Percentiles rank a stretch among this genome's conserved stretches.
Conservation (phyloP, 495 filamentous ascomycete genomes). For the Aspergillus mulundensis region DNA sequence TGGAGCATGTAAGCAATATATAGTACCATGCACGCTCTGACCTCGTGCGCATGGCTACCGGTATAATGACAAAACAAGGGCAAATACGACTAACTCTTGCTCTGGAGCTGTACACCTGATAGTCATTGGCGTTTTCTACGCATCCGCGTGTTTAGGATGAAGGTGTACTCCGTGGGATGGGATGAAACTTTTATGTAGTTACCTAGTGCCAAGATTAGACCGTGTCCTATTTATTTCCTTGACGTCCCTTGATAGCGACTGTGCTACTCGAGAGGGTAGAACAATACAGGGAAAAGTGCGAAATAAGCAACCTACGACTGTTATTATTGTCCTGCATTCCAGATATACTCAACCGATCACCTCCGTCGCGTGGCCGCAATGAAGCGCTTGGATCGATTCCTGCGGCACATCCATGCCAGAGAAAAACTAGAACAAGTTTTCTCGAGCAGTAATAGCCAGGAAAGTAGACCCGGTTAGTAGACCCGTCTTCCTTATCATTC, state of each 20-base stretch:
- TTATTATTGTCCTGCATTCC: neutral
- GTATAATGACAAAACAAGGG: neutral
- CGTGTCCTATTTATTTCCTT: neutral
- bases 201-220: neutral
- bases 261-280: neutral
- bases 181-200: neutral
- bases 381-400: constrained; percentile 15
- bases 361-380: constrained; percentile 12
- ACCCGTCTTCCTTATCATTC: neutral
- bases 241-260: neutral
- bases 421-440: constrained; percentile 6
- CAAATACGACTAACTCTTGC: neutral
- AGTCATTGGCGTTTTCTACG: too few species aligned
- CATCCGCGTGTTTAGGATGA: too few species aligned
- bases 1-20: neutral
- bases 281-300: neutral
- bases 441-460: constrained; percentile 2
- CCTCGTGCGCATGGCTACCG: neutral
- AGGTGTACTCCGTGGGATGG: too few species aligned
- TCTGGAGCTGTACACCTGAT: neutral
- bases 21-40: neutral
- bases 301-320: neutral
- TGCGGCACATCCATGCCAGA: constrained; percentile 19
- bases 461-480: constrained; percentile 4
- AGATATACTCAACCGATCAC: neutral